These are phyloP conservation scores for Penicillium verhagenii DNA, from an alignment of 495 filamentous ascomycete genomes.

Conservation along the genomic window DNA sequence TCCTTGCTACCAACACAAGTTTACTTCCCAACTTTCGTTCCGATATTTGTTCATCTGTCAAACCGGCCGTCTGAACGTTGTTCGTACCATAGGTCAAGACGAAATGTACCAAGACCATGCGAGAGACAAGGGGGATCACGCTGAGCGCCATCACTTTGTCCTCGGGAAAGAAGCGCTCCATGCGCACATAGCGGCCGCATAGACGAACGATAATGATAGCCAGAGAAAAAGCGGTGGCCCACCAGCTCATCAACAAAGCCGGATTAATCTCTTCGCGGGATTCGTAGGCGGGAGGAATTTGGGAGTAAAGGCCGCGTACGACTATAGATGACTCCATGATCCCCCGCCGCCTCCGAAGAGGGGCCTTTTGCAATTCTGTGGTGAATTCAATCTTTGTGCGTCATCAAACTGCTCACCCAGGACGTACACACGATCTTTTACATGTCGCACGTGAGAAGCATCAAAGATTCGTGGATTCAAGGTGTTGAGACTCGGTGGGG, in stretches of 20 bases:
- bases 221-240: constrained; percentile 82
- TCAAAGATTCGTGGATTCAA: too few species aligned
- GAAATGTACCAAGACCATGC: constrained; percentile 86
- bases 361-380: constrained; percentile 5
- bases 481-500: constrained; percentile 2
- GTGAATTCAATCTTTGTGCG: background rate
- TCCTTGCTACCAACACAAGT: constrained; percentile 51
- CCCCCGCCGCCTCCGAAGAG: constrained; percentile 34
- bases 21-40: constrained; percentile 50
- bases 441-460: constrained; percentile 25
- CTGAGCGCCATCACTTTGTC: constrained; percentile 82
- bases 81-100: constrained; percentile 87
- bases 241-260: constrained; percentile 88
- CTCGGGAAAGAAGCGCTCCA: constrained; percentile 77
- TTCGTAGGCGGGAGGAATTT: constrained; percentile 57
- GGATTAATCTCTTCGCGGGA: constrained; percentile 60
- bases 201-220: constrained; percentile 77
- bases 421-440: constrained; percentile 11
- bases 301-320: constrained; percentile 23
- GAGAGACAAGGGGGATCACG: constrained; percentile 73
- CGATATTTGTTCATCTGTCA: constrained; percentile 42
- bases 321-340: constrained; percentile 18
- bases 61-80: constrained; percentile 53
- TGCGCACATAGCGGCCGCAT: constrained; percentile 74
- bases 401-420: background rate